phyloP scores from a whole-genome alignment of 1,284 basidiomycete genomes.

The Coniophora puteana region DNA sequence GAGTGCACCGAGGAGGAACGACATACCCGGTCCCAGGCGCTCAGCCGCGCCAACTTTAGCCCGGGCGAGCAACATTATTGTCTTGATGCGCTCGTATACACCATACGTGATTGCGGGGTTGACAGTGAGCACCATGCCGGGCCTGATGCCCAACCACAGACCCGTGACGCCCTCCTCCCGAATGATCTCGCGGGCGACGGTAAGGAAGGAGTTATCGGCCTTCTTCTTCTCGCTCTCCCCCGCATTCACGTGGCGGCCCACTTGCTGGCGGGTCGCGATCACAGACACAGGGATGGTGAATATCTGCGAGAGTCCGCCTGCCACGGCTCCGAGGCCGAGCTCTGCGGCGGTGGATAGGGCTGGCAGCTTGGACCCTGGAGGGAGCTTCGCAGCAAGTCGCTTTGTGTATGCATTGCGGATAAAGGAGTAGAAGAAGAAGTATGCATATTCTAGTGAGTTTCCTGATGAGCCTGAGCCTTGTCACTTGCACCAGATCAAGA shows the following conservation, averaged over 20 bases:
- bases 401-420: slow-evolving; percentile 82
- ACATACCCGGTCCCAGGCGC: slow-evolving; percentile 76
- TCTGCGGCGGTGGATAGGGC: slow-evolving; percentile 79
- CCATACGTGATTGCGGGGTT: slow-evolving; percentile 99
- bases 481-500: slow-evolving; percentile 2
- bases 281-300: slow-evolving; percentile 99
- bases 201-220: slow-evolving; percentile 68
- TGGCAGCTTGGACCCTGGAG: slow-evolving; percentile 53
- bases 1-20: slow-evolving; percentile 88
- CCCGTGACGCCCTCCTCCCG: slow-evolving; percentile 90
- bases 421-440: slow-evolving; percentile 98
- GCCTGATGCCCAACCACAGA: slow-evolving; percentile 92
- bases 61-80: slow-evolving; percentile 53
- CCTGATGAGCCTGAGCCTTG: too few species aligned
- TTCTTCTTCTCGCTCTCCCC: slow-evolving; percentile 13
- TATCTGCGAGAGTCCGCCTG: slow-evolving; percentile 93
- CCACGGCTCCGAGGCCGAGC: slow-evolving; percentile 85
- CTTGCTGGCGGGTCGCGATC: slow-evolving; percentile 96
- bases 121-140: slow-evolving; percentile 88
- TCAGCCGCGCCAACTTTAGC: slow-evolving; percentile 41
- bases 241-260: slow-evolving; percentile 43
- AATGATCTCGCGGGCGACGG: slow-evolving; percentile 84
- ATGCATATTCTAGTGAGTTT: slow-evolving; percentile 83
- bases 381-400: slow-evolving; percentile 54
- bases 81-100: slow-evolving; percentile 90